Conservation (phyloP, 169 alveolate genomes). For the Plasmodium reichenowi region DNA sequence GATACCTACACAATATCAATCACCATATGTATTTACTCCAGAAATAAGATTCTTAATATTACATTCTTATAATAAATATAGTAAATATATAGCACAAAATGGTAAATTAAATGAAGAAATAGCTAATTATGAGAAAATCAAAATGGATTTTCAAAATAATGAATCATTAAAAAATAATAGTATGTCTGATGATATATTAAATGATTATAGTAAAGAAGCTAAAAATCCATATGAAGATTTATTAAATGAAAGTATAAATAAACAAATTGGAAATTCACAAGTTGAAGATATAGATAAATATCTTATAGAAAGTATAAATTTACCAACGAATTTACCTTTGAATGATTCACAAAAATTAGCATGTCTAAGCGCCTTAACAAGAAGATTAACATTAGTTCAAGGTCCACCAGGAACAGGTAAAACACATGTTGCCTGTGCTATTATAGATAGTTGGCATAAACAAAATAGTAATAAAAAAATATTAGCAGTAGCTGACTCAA, state of each 20-base stretch:
- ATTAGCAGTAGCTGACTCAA: slow-evolving; percentile 87
- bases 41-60: slow-evolving; percentile 67
- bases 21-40: slow-evolving; percentile 74
- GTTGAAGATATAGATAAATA: slow-evolving; percentile 62
- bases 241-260: slow-evolving; percentile 55
- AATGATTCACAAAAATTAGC: slow-evolving; percentile 84
- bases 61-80: slow-evolving; percentile 62
- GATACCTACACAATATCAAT: slow-evolving; percentile 67
- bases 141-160: slow-evolving; percentile 62
- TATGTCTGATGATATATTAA: slow-evolving; percentile 39
- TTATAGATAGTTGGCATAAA: slow-evolving; percentile 83
- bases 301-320: slow-evolving; percentile 58
- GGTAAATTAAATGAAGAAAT: slow-evolving; percentile 65
- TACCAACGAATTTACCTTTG: slow-evolving; percentile 80
- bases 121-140: slow-evolving; percentile 45
- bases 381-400: slow-evolving; percentile 84
- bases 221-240: slow-evolving; percentile 74
- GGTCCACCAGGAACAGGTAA: slow-evolving; percentile 92
- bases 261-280: slow-evolving; percentile 69
- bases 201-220: slow-evolving; percentile 49
- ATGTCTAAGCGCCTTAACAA: slow-evolving; percentile 78
- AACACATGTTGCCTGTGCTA: slow-evolving; percentile 88
- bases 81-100: slow-evolving; percentile 64
- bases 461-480: slow-evolving; percentile 78
- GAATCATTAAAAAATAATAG: slow-evolving; percentile 33